A percentile compares a stretch with the other conserved stretches of the same genome.
Conservation (phyloP, 805 yeast species). For the Candida verbasci region DNA sequence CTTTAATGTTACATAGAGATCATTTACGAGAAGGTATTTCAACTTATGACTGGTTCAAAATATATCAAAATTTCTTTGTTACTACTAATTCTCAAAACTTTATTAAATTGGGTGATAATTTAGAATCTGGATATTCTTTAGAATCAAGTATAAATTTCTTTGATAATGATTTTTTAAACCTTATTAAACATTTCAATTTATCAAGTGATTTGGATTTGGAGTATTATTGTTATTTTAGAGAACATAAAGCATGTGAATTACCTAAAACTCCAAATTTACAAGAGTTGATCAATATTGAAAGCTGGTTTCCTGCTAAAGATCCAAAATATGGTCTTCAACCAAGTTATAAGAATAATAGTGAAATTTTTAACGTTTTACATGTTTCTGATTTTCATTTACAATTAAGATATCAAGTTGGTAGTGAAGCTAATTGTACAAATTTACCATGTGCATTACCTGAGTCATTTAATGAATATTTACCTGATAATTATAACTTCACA, state of each 20-base stretch:
- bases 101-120: slow-evolving; percentile 12
- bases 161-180: slow-evolving; percentile 35
- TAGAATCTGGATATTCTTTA: slow-evolving; percentile 18
- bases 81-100: slow-evolving; percentile 25
- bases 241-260: slow-evolving; percentile 38
- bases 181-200: slow-evolving; percentile 29
- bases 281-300: slow-evolving; percentile 18
- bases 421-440: slow-evolving; percentile 52
- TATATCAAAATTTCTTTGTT: slow-evolving; percentile 35
- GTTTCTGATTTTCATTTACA: slow-evolving; percentile 63
- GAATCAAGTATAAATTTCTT: slow-evolving; percentile 26
- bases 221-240: slow-evolving; percentile 53
- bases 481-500: slow-evolving; percentile 25
- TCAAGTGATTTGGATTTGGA: slow-evolving; percentile 33
- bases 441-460: slow-evolving; percentile 59
- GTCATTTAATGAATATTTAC: slow-evolving; percentile 31
- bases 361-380: slow-evolving; percentile 58
- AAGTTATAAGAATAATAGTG: slow-evolving; percentile 18
- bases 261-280: slow-evolving; percentile 52
- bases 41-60: slow-evolving; percentile 23
- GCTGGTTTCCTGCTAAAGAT: slow-evolving; percentile 33
- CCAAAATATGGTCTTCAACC: slow-evolving; percentile 23
- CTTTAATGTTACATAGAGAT: slow-evolving; percentile 30
- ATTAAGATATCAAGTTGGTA: slow-evolving; percentile 47
- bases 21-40: slow-evolving; percentile 18